Percentiles rank a stretch among this genome's conserved stretches.
Conservation (phyloP, 192 early-diverging fungal species). For the Entomortierella chlamydospora region DNA sequence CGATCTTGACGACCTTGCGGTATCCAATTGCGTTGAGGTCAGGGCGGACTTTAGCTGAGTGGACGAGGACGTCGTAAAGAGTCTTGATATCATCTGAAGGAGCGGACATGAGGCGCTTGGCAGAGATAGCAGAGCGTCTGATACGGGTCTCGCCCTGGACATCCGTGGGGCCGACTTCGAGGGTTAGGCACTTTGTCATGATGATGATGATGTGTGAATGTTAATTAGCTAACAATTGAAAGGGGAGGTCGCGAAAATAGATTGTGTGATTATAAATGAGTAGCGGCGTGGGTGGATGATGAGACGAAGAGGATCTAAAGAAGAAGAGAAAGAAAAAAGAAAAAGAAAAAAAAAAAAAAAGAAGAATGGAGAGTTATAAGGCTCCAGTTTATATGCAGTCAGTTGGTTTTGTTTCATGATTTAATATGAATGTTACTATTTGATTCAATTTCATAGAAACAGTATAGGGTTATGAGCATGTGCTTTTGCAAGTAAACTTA, state of each 20-base stretch:
- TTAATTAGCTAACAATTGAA: neutral
- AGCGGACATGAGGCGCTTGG: conserved; percentile 56
- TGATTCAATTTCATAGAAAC: neutral
- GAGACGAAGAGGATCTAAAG: conserved; percentile 21
- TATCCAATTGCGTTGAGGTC: conserved; percentile 76
- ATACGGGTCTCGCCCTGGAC: conserved; percentile 58
- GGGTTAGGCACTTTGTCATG: conserved; percentile 56
- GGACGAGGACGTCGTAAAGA: conserved; percentile 76
- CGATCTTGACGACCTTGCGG: conserved; percentile 70
- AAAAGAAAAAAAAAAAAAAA: conserved; percentile 5
- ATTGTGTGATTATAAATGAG: neutral
- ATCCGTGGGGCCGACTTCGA: conserved; percentile 52
- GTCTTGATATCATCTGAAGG: conserved; percentile 68
- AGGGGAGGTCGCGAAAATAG: neutral
- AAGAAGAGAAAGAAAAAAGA: conserved; percentile 17
- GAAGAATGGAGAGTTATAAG: neutral
- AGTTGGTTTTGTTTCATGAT: neutral
- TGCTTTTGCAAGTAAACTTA: neutral
- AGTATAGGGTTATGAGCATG: neutral
- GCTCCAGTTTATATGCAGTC: neutral
- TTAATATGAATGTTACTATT: neutral
- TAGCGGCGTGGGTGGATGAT: neutral
- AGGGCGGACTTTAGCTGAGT: conserved; percentile 66
- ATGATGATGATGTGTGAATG: conserved; percentile 9
- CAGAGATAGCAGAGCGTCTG: conserved; percentile 59